Evolutionary conservation across 441 rosid genomes (phyloP).

Genomic region (Euphorbia celastroides): DNA sequence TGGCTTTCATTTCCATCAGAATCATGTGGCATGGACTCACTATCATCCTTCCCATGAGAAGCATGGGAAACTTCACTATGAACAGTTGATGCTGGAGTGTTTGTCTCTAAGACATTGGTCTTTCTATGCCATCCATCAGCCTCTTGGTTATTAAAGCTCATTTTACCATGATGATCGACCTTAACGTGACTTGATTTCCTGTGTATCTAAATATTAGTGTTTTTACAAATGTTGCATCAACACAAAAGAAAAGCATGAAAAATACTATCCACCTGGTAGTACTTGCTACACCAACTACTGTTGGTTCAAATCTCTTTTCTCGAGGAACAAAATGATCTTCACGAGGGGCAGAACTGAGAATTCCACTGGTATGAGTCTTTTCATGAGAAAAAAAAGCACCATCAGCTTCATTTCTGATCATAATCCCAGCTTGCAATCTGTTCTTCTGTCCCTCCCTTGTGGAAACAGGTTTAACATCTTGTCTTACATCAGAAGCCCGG

Average conservation of each 20-base stretch:
- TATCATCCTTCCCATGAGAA: conserved; percentile 33
- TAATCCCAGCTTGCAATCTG: conserved; percentile 34
- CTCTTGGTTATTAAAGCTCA: conserved; percentile 47
- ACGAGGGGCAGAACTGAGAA: conserved; percentile 23
- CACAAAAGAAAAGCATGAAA: conserved; percentile 21
- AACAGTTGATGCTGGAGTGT: conserved; percentile 23
- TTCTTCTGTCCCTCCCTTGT: conserved; percentile 42
- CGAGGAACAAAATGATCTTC: conserved; percentile 34
- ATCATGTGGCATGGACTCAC: conserved; percentile 31
- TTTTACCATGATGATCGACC: conserved; percentile 49
- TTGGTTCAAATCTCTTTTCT: conserved; percentile 35
- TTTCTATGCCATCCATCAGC: conserved; percentile 53
- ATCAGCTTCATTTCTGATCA: conserved; percentile 34
- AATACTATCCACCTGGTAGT: conserved; percentile 53
- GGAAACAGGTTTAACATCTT: conserved; percentile 32
- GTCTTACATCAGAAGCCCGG: conserved; percentile 42
- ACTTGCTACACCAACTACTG: conserved; percentile 33
- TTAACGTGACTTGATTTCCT: conserved; percentile 59
- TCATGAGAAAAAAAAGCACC: conserved; percentile 28
- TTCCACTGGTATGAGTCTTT: conserved; percentile 29
- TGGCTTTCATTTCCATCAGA: conserved; percentile 49
- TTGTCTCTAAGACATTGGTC: conserved; percentile 30
- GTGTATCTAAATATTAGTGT: conserved; percentile 31
- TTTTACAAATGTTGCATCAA: conserved; percentile 22
- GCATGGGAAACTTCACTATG: conserved; percentile 38